phyloP scores from a whole-genome alignment of 2,329 filamentous ascomycete species.

The Didymella pinodella region DNA sequence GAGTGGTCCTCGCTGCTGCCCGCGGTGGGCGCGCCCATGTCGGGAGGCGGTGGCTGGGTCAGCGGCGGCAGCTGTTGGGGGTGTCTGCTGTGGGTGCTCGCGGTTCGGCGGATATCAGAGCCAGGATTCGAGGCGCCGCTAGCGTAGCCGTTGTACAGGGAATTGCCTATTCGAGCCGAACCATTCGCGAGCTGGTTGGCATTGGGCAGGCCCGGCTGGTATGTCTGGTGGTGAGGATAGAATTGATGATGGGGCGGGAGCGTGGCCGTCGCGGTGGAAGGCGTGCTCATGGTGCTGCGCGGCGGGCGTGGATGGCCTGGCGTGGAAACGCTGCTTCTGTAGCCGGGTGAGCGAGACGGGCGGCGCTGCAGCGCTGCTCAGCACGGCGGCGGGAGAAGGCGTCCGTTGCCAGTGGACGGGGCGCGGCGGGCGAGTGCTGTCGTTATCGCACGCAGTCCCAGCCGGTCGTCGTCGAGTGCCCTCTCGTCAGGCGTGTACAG shows the following conservation, averaged over 20 bases:
- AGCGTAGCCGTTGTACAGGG: constrained; percentile 52
- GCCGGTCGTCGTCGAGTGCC: constrained; percentile 34
- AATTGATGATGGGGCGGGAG: constrained; percentile 52
- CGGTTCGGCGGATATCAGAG: constrained; percentile 49
- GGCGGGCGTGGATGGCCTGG: constrained; percentile 32
- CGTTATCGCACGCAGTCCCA: constrained; percentile 36
- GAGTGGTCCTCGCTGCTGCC: constrained; percentile 24
- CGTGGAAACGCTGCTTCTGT: constrained; percentile 41
- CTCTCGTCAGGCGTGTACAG: constrained; percentile 28
- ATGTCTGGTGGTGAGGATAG: constrained; percentile 51
- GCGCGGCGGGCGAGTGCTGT: constrained; percentile 19
- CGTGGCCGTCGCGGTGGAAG: constrained; percentile 54
- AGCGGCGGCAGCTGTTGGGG: constrained; percentile 45
- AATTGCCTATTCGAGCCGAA: constrained; percentile 44
- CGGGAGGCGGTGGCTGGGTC: constrained; percentile 31
- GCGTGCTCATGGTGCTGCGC: constrained; percentile 52
- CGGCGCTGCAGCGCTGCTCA: constrained; percentile 4
- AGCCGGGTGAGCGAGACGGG: constrained; percentile 28
- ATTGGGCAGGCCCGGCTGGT: constrained; percentile 43
- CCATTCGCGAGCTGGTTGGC: constrained; percentile 43
- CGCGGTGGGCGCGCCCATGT: constrained; percentile 34
- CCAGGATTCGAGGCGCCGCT: constrained; percentile 41
- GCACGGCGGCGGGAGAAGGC: background rate
- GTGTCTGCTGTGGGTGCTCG: constrained; percentile 37
- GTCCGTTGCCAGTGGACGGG: constrained; percentile 23